phyloP scores from a whole-genome alignment of 192 early-diverging fungal genomes.

The Pilaira anomala region DNA sequence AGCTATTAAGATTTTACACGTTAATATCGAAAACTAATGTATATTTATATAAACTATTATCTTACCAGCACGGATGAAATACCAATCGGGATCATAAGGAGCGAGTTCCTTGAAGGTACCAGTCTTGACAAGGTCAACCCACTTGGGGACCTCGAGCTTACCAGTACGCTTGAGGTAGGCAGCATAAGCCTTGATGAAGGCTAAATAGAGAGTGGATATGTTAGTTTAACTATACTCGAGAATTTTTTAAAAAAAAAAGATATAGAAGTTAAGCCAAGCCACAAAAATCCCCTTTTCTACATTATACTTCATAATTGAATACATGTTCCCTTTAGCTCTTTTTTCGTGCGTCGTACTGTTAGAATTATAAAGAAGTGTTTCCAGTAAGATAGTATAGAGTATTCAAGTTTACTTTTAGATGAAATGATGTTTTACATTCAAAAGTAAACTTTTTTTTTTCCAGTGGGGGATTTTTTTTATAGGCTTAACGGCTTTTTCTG shows the following conservation, averaged over 20 bases:
- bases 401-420: background rate
- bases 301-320: too few species aligned
- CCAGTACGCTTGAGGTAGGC: constrained; percentile 99
- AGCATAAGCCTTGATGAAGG: constrained; percentile 97
- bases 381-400: background rate
- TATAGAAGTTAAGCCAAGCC: background rate
- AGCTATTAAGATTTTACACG: constrained; percentile 43
- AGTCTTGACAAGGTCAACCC: constrained; percentile 99
- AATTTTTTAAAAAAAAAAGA: background rate
- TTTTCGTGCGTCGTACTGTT: background rate
- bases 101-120: constrained; percentile 94
- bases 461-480: background rate
- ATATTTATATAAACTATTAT: too few species aligned
- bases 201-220: constrained; percentile 17
- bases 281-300: background rate
- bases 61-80: constrained; percentile 93
- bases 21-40: background rate
- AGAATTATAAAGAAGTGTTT: background rate
- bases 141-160: constrained; percentile 98
- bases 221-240: too few species aligned
- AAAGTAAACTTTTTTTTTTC: background rate
- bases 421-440: background rate
- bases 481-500: too few species aligned
- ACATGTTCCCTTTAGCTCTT: background rate
- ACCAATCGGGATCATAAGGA: constrained; percentile 99